Evolutionary conservation across 768 basidiomycete species (phyloP).

Genomic region (Naganishia friedmannii): DNA sequence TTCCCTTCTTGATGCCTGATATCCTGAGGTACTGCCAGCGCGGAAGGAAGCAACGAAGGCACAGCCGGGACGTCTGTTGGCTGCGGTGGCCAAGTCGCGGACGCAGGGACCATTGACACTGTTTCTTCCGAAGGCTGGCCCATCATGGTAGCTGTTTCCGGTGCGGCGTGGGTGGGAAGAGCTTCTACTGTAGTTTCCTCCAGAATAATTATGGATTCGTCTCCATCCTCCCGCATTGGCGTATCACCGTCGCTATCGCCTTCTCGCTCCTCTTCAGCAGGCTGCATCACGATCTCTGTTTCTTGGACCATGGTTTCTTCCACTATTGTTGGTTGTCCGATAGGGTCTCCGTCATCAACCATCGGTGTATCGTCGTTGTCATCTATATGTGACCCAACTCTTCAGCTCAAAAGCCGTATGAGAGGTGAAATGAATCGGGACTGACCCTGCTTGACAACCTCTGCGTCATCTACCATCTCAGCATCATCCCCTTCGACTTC

Average conservation of each 20-base stretch:
- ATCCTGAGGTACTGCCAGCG: background rate
- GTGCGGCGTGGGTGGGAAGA: background rate
- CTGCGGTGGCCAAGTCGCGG: slow-evolving; percentile 24
- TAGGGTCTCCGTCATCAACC: background rate
- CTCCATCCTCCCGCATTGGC: background rate
- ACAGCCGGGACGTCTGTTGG: slow-evolving; percentile 25
- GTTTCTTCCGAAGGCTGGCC: background rate
- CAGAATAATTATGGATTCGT: background rate
- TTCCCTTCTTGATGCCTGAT: slow-evolving; percentile 14
- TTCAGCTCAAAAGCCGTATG: background rate
- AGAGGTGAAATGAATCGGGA: background rate
- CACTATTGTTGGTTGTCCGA: background rate
- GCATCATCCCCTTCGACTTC: slow-evolving; percentile 6
- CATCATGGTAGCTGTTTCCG: background rate
- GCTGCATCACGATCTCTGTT: slow-evolving; percentile 9
- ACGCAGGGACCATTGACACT: background rate
- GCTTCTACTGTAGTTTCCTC: background rate
- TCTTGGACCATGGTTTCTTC: background rate
- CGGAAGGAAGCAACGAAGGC: slow-evolving; percentile 24
- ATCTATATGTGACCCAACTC: background rate
- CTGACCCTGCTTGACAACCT: background rate
- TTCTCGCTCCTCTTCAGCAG: background rate
- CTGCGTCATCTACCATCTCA: slow-evolving; percentile 15
- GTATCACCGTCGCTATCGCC: background rate
- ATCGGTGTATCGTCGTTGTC: slow-evolving; percentile 4